Evolutionary conservation across 352 stramenopile genomes (phyloP), one percentile per base, ranked within the genome.

Genomic region (Aphanomyces euteiches): DNA sequence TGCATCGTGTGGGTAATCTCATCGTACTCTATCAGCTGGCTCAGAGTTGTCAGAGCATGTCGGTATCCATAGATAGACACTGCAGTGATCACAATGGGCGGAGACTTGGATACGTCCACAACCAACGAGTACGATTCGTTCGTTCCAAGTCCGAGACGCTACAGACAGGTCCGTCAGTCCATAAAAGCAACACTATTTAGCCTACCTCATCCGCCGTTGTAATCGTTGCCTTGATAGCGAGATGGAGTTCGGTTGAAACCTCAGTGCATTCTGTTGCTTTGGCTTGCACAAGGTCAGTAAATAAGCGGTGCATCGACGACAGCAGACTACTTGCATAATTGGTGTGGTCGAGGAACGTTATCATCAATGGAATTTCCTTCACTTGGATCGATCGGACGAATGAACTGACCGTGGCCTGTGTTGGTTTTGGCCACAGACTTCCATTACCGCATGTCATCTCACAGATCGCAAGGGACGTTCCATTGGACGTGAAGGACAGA

Each of bases 21-120:
- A 56, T 72, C 66, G 45, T 72, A 59, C 7, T 67, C 66, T 10
- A 72, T 38, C 5, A 72, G 39, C 34, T 72, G 66, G 12, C 39
- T 67, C 15, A 72, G 47, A 28, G 66, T 72, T 37, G 34, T 67
- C 17, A 72, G 45, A 7, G 66, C 66, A 39, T 72, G 66, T 6
- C 68, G 54, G 21, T 70, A 70, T 0, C 64, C 64, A 38, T 45
- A 70, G 6, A 70, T 12, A 8, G 64, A 58, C 6, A 36, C 47
- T n/a, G 64, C 64, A 4, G 43, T 43, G 40, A 70, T 70, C 6
- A 37, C 13, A 12, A 61, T 37, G 6, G 19, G 54, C 1, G 54
- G 13, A 17, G 54, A 47, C 36, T 15, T 19, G 5, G 48, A 39
- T 5, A 53, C 0, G 36, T 70, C 36, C 17, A 53, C 45, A 12